Conservation (phyloP, 108 stramenopile genomes). For the Nitzschia palea region DNA sequence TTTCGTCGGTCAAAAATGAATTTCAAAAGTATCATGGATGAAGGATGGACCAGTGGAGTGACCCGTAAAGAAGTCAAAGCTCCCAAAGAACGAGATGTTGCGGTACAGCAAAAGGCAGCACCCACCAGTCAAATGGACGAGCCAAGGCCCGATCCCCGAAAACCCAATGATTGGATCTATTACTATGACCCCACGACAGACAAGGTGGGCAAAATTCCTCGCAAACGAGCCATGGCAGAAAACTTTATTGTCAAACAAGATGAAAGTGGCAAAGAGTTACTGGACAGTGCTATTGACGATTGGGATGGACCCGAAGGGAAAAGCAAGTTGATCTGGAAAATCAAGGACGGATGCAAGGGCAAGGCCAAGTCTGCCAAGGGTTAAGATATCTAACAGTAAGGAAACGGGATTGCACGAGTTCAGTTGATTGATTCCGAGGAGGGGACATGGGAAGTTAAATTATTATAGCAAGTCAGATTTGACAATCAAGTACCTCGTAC, state of each 20-base stretch:
- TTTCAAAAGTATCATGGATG: slow-evolving; percentile 19
- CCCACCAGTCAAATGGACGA: background rate
- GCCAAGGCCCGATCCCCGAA: slow-evolving; percentile 5
- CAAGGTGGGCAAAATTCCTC: slow-evolving; percentile 23
- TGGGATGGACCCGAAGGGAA: slow-evolving; percentile 28
- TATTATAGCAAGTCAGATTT: too few relatives aligned
- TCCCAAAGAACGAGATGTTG: background rate
- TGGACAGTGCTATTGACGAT: slow-evolving; percentile 7
- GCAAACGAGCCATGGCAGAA: slow-evolving; percentile 17
- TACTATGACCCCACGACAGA: slow-evolving; percentile 24
- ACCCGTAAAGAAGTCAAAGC: background rate
- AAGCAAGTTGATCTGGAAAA: slow-evolving; percentile 14
- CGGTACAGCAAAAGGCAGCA: background rate
- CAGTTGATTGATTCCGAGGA: too few relatives aligned
- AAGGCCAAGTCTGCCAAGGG: too few relatives aligned
- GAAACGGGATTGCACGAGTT: too few relatives aligned
- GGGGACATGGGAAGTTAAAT: too few relatives aligned
- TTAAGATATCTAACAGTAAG: too few relatives aligned
- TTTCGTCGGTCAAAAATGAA: slow-evolving; percentile 23
- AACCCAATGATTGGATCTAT: slow-evolving; percentile 22
- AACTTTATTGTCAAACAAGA: slow-evolving; percentile 21
- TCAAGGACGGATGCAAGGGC: slow-evolving; percentile 18
- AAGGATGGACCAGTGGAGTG: slow-evolving; percentile 25
- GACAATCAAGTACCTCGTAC: too few relatives aligned
- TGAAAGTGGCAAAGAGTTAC: slow-evolving; percentile 11